Evolutionary conservation across 345 rosid genomes (phyloP).

Genomic region (Linum lewisii): DNA sequence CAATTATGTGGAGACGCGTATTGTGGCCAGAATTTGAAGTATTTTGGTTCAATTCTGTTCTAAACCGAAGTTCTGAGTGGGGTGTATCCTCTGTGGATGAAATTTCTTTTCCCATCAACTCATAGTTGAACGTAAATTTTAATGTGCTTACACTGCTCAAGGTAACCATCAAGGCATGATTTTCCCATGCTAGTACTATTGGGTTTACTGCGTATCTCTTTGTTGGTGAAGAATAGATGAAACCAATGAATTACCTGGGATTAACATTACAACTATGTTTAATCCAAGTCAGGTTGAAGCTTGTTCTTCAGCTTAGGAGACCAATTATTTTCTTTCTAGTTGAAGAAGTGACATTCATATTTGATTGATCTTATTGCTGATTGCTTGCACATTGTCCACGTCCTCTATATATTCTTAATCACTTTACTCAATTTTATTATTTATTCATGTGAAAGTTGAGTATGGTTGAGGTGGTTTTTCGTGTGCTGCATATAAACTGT

Average conservation of each 20-base stretch:
- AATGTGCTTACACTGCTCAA: too few species aligned
- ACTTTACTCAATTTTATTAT: too few species aligned
- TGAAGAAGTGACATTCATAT: too few species aligned
- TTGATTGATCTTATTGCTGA: too few species aligned
- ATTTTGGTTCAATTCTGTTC: slow-evolving; percentile 92
- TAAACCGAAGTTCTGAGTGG: slow-evolving; percentile 95
- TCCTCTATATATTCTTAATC: too few species aligned
- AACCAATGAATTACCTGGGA: too few species aligned
- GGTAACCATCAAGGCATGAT: too few species aligned
- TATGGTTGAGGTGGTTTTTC: not conserved
- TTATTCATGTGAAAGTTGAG: not conserved
- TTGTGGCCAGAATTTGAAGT: slow-evolving; percentile 97
- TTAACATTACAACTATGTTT: too few species aligned
- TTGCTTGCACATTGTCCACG: too few species aligned
- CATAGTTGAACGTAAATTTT: too few species aligned
- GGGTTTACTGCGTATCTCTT: not conserved
- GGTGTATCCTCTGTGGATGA: slow-evolving; percentile 70
- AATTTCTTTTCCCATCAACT: not conserved
- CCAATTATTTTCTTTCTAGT: too few species aligned
- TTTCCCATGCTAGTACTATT: not conserved
- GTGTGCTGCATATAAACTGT: not conserved
- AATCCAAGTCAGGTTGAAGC: too few species aligned
- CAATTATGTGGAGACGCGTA: slow-evolving; percentile 80
- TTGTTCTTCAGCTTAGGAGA: not conserved
- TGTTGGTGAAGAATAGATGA: not conserved